A percentile compares a stretch with the other conserved stretches of the same genome.
phyloP scores from a whole-genome alignment of 306 rosid genomes.

The Dalbergia cochinchinensis region DNA sequence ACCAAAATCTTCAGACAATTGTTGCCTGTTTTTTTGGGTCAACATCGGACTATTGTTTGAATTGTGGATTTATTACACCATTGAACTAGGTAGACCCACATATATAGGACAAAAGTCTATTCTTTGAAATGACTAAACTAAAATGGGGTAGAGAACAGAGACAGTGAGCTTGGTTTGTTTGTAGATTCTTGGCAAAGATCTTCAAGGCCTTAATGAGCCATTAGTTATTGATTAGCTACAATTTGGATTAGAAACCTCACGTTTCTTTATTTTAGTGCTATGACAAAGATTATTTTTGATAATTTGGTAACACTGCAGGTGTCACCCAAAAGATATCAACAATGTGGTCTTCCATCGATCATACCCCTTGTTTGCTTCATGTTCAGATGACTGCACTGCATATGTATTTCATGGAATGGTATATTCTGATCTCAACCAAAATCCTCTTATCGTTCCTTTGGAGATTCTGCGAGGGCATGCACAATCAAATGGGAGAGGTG shows the following conservation, averaged over 20 bases:
- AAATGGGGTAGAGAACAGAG: background rate
- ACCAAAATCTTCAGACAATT: background rate
- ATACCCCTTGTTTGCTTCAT: conserved; percentile 85
- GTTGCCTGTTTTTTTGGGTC: background rate
- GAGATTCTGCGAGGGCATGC: conserved; percentile 87
- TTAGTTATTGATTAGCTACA: conserved; percentile 29
- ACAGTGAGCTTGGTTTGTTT: background rate
- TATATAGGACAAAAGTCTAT: background rate
- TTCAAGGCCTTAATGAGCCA: conserved; percentile 3
- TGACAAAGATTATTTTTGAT: conserved; percentile 18
- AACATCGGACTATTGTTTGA: background rate
- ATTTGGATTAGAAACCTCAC: background rate
- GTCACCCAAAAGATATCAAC: conserved; percentile 91
- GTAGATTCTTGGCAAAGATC: background rate
- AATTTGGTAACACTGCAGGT: conserved; percentile 63
- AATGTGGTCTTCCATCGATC: conserved; percentile 79
- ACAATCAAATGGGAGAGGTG: conserved; percentile 84
- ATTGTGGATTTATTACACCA: background rate
- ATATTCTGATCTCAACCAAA: conserved; percentile 89
- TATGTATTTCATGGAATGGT: conserved; percentile 95
- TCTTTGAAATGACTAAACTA: background rate
- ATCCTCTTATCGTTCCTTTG: conserved; percentile 90
- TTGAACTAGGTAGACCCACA: background rate
- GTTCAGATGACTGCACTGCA: conserved; percentile 91
- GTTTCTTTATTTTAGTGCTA: conserved; percentile 16